Base-by-base conservation (phyloP, 1,284 basidiomycete species). In the Pisolithus thermaeus region DNA sequence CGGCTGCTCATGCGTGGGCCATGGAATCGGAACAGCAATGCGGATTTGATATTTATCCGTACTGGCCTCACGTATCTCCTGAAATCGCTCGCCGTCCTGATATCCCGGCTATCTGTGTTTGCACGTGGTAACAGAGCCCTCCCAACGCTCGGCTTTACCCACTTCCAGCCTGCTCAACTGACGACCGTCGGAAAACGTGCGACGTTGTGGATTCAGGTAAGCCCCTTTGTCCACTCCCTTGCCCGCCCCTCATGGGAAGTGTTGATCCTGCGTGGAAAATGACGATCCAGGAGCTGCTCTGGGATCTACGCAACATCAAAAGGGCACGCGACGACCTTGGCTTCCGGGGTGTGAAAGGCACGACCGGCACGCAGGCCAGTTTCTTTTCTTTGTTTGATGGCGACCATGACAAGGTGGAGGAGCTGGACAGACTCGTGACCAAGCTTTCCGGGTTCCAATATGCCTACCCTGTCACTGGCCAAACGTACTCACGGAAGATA, bases 151-250 rank as follows among this genome's bases (percentile, higher is more conserved):
- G 97, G 97, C 1, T 99, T 97, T 76, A 99, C 97, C 7, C 97
- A 99, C 71, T 99, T 97, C 78, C 97, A 99, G 71, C 95, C 97
- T 4, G 97, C 97, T 7, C 97, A 99, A 72, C 76, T 99, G 50
- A 98, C 95, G 1, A 99, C 96, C 0, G 96, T 99, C 39, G 97
- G 97, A n/a, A 99, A 99, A 74, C 83, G 97, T n/a, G 87, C 93
- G 0, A 97, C 94, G 0, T 75, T 99, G 20, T 99, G 97, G 96
- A 88, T 99, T 46, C 93, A 97, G 76, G 86, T 84, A 25, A 50
- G 67, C 46, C 57, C 27, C 44, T 56, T 47, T 59, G 44, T 27
- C 47, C 16, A 7, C 36, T 32, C 18, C 11, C 25, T 22, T 46
- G 39, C 25, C 38, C 28, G 25, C 37, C 25, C 49, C 51, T 9